Base-by-base conservation (phyloP, 768 basidiomycete genomes). In the Auricularia auricula-judae region DNA sequence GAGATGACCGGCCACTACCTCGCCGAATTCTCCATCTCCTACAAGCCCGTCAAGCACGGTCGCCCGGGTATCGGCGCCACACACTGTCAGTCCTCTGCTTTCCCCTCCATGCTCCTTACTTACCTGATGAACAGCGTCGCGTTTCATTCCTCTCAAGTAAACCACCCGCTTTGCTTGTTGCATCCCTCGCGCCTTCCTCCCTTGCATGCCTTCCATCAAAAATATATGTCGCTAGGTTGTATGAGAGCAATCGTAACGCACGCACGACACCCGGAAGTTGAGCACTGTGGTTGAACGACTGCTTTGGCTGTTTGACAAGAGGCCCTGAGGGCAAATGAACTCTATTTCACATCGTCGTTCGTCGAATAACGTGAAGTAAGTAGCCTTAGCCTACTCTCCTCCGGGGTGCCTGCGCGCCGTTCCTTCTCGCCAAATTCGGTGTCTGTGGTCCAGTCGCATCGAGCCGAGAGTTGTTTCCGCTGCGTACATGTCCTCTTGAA, bases 1-100 rank as follows among this genome's bases (percentile, higher is more conserved):
- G 97, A 99, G 79, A 99, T 99, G 97, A 92, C 90, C 68, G 97
- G 97, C 66, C 95, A 96, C 86, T 98, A 99, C 82, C 93, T 98
- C 74, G 97, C 84, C 68, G 97, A 99, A 81, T 77, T 59, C 81
- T 91, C 91, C 36, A 91, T 91, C 81, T 93, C 96, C 66, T 98
- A 97, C 89, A 85, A 89, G 75, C 96, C 96, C 72, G 96, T 99
- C 78, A 95, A 95, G 83, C 96, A 99, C 84, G 96, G 96, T 85
- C 93, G 96, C 72, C 95, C 97, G 72, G 96, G 96, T 93, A 92
- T 92, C 69, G 90, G 90, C 86, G 93, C 92, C 65, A 93, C 91
- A 66, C 89, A 93, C 80, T 92, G 86, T 88, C 74, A 80, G 86
- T 81, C 35, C 65, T 59, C n/a, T 8, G 18, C 4, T 35, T 33